phyloP scores from a whole-genome alignment of 768 basidiomycete genomes.

The Lactifluus rugatus region DNA sequence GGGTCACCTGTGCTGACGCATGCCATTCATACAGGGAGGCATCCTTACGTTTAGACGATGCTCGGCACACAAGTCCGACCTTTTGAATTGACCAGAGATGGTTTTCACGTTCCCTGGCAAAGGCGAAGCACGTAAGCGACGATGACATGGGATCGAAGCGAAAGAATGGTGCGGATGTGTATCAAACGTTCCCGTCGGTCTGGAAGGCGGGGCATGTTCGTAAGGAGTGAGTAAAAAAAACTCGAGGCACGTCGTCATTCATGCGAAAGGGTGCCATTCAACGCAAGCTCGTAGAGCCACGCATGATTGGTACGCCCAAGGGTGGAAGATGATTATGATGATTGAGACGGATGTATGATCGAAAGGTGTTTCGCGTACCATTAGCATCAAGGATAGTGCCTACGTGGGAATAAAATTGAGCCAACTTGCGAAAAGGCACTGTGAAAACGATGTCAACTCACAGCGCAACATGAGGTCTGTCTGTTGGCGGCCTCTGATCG shows the following conservation, averaged over 20 bases:
- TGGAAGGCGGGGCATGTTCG: slow-evolving; percentile 6
- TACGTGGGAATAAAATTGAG: slow-evolving; percentile 25
- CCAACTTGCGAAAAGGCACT: slow-evolving; percentile 20
- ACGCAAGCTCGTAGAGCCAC: slow-evolving; percentile 5
- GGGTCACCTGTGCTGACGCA: slow-evolving; percentile 15
- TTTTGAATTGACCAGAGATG: slow-evolving; percentile 84
- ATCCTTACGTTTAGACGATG: slow-evolving; percentile 79
- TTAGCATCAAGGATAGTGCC: slow-evolving; percentile 83
- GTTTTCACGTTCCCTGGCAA: slow-evolving; percentile 70
- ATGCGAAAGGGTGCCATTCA: not conserved
- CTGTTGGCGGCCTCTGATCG: slow-evolving; percentile 80
- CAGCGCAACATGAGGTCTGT: slow-evolving; percentile 87
- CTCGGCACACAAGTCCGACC: slow-evolving; percentile 78
- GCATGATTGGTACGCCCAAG: slow-evolving; percentile 23
- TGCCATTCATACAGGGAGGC: slow-evolving; percentile 4
- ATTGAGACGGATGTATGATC: slow-evolving; percentile 1
- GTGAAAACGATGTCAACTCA: slow-evolving; percentile 35
- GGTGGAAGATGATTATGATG: not conserved
- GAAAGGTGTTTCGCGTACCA: slow-evolving; percentile 34
- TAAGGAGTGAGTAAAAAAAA: slow-evolving; percentile 7
- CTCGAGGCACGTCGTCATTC: slow-evolving; percentile 7
- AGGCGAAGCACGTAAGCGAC: slow-evolving; percentile 20
- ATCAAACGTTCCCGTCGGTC: slow-evolving; percentile 4
- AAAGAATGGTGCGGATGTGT: not conserved
- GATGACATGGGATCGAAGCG: slow-evolving; percentile 6